Percentiles rank a stretch among this genome's conserved stretches.
phyloP scores from a whole-genome alignment of 2,329 filamentous ascomycete species.

The Delphinella strobiligena region DNA sequence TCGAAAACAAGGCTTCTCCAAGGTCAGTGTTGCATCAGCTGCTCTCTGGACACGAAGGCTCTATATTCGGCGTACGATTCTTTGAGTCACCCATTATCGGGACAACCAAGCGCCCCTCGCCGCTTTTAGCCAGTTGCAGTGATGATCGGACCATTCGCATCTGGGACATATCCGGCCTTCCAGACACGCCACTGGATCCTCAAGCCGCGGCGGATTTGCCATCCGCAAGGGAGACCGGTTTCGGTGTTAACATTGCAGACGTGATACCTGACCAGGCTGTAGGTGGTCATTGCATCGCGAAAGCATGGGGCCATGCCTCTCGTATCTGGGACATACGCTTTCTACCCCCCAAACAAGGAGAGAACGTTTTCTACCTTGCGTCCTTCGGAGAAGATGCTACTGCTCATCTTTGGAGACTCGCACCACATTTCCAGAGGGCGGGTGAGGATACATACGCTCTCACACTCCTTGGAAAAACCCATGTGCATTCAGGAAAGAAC shows the following conservation, averaged over 20 bases:
- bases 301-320: slow-evolving; percentile 74
- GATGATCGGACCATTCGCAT: slow-evolving; percentile 83
- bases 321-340: slow-evolving; percentile 84
- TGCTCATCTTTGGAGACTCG: slow-evolving; percentile 50
- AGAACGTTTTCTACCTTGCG: slow-evolving; percentile 40
- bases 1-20: slow-evolving; percentile 11
- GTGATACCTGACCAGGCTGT: slow-evolving; percentile 15
- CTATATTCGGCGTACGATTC: slow-evolving; percentile 80
- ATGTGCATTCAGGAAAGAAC: slow-evolving; percentile 74
- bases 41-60: slow-evolving; percentile 71
- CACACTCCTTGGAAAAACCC: slow-evolving; percentile 42
- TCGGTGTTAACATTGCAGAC: slow-evolving; percentile 17
- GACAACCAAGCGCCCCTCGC: slow-evolving; percentile 27
- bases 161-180: slow-evolving; percentile 64
- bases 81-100: slow-evolving; percentile 42
- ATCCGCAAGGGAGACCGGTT: slow-evolving; percentile 31
- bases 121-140: slow-evolving; percentile 82
- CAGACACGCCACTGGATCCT: slow-evolving; percentile 17
- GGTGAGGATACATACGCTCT: slow-evolving; percentile 31
- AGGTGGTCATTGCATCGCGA: slow-evolving; percentile 45
- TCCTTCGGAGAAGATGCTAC: slow-evolving; percentile 82
- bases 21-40: slow-evolving; percentile 38
- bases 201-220: slow-evolving; percentile 16
- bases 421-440: background rate
- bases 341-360: slow-evolving; percentile 18